Conservation (phyloP, 257 asterid species). For the Solanum phureja region DNA sequence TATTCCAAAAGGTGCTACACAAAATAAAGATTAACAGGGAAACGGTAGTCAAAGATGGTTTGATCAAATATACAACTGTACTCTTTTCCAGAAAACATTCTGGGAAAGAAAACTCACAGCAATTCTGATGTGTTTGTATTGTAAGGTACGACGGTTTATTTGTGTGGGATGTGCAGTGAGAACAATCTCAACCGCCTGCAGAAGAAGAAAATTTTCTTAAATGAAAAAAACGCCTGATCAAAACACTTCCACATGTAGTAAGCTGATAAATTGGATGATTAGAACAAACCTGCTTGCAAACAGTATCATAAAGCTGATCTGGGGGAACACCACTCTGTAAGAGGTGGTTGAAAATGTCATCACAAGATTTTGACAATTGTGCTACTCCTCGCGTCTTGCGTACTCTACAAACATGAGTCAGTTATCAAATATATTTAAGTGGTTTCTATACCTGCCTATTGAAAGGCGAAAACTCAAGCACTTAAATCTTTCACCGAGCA, state of each 20-base stretch:
- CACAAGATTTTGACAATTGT: constrained; percentile 74
- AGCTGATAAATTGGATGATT: not conserved
- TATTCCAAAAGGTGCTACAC: constrained; percentile 88
- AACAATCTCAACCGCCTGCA: constrained; percentile 92
- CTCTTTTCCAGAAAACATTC: not conserved
- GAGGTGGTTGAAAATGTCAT: constrained; percentile 77
- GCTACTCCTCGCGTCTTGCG: constrained; percentile 51
- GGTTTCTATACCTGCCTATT: not conserved
- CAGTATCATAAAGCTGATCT: constrained; percentile 68
- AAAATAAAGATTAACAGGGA: not conserved
- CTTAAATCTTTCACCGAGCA: not conserved
- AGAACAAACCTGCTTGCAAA: constrained; percentile 75
- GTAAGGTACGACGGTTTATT: constrained; percentile 86
- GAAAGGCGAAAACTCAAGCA: not conserved
- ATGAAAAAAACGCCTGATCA: not conserved
- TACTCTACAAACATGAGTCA: constrained; percentile 41
- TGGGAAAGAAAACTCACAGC: constrained; percentile 39
- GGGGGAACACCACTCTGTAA: constrained; percentile 76
- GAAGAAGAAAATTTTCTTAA: not conserved
- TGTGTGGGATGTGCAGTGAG: constrained; percentile 99
- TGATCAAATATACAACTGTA: not conserved
- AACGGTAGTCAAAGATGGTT: not conserved
- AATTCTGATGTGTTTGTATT: constrained; percentile 88
- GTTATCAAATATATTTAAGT: not conserved
- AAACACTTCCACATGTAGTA: not conserved